These are phyloP conservation scores for Phytophthora vignae DNA, from an alignment of 352 stramenopile genomes.

Conservation along the genomic window DNA sequence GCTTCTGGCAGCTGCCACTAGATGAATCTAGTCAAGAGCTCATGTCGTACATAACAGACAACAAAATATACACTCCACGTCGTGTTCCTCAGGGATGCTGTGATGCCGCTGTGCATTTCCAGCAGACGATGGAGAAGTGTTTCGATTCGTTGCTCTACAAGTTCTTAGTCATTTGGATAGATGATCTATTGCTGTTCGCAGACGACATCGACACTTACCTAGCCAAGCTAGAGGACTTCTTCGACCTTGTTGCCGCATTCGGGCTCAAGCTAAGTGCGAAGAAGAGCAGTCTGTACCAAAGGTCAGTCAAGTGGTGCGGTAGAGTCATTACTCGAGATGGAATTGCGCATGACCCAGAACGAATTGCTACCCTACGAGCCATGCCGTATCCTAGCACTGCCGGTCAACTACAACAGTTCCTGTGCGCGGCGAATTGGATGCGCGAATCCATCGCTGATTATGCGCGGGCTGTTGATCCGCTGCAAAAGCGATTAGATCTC, in stretches of 20 bases:
- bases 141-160: background rate
- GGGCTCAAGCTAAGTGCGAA: background rate
- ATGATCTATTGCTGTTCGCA: background rate
- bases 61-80: constrained; percentile 22
- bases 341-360: background rate
- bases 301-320: no score
- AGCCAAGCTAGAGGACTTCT: background rate
- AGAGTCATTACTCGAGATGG: background rate
- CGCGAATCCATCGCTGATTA: no score
- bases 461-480: no score
- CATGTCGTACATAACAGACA: constrained; percentile 31
- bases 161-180: background rate
- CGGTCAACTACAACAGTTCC: no score
- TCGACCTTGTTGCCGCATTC: background rate
- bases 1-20: constrained; percentile 2
- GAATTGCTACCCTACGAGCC: background rate
- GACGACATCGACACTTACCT: background rate
- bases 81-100: constrained; percentile 17
- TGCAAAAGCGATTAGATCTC: no score
- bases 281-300: background rate
- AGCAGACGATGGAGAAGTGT: background rate
- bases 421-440: no score
- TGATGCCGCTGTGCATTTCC: background rate
- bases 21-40: background rate
- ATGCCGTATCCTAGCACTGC: background rate